These are phyloP conservation scores for Pseudocercospora macadamiae DNA, from an alignment of 2,329 filamentous ascomycete species.

Conservation along the genomic window DNA sequence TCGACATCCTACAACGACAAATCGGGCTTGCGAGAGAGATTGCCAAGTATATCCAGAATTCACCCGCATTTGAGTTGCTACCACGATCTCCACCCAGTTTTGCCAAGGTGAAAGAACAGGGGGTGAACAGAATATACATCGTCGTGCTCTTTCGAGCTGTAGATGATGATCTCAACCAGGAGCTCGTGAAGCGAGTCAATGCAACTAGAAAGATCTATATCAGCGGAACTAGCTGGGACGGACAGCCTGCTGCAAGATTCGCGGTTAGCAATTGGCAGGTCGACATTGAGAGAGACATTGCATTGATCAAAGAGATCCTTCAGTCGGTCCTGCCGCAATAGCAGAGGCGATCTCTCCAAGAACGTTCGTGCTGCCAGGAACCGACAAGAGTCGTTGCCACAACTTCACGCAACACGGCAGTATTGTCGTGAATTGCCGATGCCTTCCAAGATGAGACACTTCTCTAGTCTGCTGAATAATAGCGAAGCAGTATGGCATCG, in stretches of 20 bases:
- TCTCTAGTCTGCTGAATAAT: too few relatives aligned
- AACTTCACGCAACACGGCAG: too few relatives aligned
- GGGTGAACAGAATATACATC: slow-evolving; percentile 62
- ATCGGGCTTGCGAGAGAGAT: slow-evolving; percentile 70
- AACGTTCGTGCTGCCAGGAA: background rate
- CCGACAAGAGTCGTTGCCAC: too few relatives aligned
- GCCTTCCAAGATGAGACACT: too few relatives aligned
- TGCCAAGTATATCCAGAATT: slow-evolving; percentile 63
- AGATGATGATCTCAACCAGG: slow-evolving; percentile 64
- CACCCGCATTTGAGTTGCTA: slow-evolving; percentile 68
- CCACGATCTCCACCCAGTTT: slow-evolving; percentile 45
- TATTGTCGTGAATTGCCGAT: too few relatives aligned
- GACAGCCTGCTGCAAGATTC: slow-evolving; percentile 73
- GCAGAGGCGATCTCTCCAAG: background rate
- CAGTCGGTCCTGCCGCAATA: slow-evolving; percentile 7
- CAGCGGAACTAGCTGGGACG: slow-evolving; percentile 78
- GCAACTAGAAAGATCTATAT: slow-evolving; percentile 75
- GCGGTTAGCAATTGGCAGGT: slow-evolving; percentile 86
- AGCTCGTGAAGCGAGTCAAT: slow-evolving; percentile 74
- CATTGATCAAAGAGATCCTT: slow-evolving; percentile 67
- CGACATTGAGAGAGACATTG: slow-evolving; percentile 67
- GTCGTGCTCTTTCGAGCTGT: slow-evolving; percentile 78
- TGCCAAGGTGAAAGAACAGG: slow-evolving; percentile 41
- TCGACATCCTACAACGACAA: slow-evolving; percentile 71
- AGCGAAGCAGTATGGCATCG: too few relatives aligned